Percentiles rank a stretch among this genome's conserved stretches.
Conservation (phyloP, 805 yeast genomes). For the Zygoascus tannicola region DNA sequence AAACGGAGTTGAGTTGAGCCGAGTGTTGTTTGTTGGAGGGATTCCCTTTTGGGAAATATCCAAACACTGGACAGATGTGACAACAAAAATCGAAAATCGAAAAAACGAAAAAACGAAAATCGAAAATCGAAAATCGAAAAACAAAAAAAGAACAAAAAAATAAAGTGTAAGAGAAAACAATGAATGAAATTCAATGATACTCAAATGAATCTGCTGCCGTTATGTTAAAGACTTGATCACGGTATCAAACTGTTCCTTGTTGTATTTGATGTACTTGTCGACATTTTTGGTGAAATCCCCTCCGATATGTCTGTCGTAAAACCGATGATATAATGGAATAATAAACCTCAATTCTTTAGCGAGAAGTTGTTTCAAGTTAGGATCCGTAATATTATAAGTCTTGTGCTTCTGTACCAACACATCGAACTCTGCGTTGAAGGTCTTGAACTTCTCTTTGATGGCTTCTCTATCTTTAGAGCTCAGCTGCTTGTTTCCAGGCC, state of each 20-base stretch:
- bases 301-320: constrained; percentile 63
- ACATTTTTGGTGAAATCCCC: constrained; percentile 67
- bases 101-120: too few relatives aligned
- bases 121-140: too few relatives aligned
- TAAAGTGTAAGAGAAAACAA: not conserved
- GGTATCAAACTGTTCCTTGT: constrained; percentile 33
- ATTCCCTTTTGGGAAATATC: not conserved
- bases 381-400: constrained; percentile 56
- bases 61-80: too few relatives aligned
- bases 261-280: constrained; percentile 59
- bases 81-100: not conserved
- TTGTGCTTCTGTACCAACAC: constrained; percentile 59
- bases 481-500: constrained; percentile 38
- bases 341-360: constrained; percentile 65
- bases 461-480: constrained; percentile 69
- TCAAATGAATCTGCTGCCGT: too few relatives aligned
- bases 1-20: not conserved
- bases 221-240: constrained; percentile 27
- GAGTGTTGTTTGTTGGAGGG: not conserved
- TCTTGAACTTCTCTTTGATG: constrained; percentile 74
- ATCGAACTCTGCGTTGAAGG: constrained; percentile 77
- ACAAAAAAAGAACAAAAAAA: too few relatives aligned
- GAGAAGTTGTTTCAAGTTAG: constrained; percentile 51
- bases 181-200: not conserved
- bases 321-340: constrained; percentile 74